Evolutionary conservation across 371 early-diverging fungal genomes (phyloP).

Genomic region (Mortierella sp.): DNA sequence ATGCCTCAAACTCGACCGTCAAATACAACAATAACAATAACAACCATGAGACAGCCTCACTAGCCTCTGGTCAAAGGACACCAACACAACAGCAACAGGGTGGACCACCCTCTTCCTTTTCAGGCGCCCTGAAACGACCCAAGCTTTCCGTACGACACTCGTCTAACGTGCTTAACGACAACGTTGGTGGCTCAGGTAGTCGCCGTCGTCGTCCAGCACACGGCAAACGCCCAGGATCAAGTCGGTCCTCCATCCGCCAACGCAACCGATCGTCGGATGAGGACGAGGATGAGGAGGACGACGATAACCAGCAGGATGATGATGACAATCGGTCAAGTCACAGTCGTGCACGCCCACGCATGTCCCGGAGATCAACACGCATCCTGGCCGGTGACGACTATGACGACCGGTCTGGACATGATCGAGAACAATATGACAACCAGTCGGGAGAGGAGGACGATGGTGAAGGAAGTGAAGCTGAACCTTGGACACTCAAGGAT

Average conservation of each 20-base stretch:
- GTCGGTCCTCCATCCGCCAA: conserved; percentile 45
- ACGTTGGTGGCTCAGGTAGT: conserved; percentile 22
- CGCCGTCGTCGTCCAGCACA: conserved; percentile 30
- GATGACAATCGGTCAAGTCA: conserved; percentile 41
- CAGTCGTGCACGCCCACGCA: conserved; percentile 36
- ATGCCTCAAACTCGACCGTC: conserved; percentile 43
- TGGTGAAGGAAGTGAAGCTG: conserved; percentile 61
- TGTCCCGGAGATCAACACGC: conserved; percentile 36
- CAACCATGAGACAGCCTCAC: conserved; percentile 9
- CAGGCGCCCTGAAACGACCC: conserved; percentile 25
- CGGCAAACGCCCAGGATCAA: conserved; percentile 35
- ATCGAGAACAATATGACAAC: conserved; percentile 23
- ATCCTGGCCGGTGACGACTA: conserved; percentile 28
- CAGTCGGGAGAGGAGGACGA: conserved; percentile 48
- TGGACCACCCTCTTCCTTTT: conserved; percentile 1
- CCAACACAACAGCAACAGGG: background rate
- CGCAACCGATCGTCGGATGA: conserved; percentile 44
- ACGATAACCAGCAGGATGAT: conserved; percentile 20
- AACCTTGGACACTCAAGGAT: conserved; percentile 76
- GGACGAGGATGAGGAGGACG: conserved; percentile 49
- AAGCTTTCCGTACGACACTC: conserved; percentile 42
- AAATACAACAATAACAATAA: conserved; percentile 27
- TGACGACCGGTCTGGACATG: conserved; percentile 27
- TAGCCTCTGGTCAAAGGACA: background rate
- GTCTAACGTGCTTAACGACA: conserved; percentile 21